These are phyloP conservation scores for Acacia confusa DNA, from an alignment of 306 rosid genomes.

Conservation along the genomic window DNA sequence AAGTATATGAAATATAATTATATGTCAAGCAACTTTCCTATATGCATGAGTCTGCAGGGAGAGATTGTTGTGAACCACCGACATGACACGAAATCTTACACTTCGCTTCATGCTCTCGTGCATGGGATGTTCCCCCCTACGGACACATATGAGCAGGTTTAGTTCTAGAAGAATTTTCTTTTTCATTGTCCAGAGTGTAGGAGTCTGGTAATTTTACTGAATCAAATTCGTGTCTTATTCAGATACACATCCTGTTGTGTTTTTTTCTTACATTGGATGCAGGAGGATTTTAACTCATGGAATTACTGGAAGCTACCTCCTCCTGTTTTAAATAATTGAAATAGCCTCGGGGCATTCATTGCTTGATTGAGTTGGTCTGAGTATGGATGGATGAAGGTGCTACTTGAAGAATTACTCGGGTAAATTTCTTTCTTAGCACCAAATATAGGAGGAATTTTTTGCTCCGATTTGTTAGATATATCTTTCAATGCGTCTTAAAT, in stretches of 20 bases:
- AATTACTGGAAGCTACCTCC: constrained; percentile 90
- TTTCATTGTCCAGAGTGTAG: not conserved
- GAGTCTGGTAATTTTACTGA: too few species aligned
- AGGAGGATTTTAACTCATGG: constrained; percentile 97
- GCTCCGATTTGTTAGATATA: constrained; percentile 5
- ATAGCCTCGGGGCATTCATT: constrained; percentile 10
- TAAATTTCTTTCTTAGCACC: constrained; percentile 36
- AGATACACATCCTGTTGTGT: not conserved
- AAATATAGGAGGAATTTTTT: not conserved
- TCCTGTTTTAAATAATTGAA: constrained; percentile 47
- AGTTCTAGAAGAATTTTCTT: constrained; percentile 22
- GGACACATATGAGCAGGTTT: constrained; percentile 72
- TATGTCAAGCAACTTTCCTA: constrained; percentile 33
- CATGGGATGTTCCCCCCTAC: constrained; percentile 86
- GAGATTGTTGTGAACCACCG: constrained; percentile 78
- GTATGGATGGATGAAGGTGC: constrained; percentile 28
- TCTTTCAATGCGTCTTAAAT: not conserved
- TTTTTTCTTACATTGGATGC: constrained; percentile 21
- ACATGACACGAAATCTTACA: constrained; percentile 71
- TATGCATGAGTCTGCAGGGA: constrained; percentile 66
- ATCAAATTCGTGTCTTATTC: not conserved
- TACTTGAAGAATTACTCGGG: constrained; percentile 36
- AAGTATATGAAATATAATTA: constrained; percentile 16
- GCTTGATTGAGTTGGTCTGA: constrained; percentile 30
- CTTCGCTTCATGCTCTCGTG: constrained; percentile 86